Conservation (phyloP, 305 asterid species). For the Withania somnifera region DNA sequence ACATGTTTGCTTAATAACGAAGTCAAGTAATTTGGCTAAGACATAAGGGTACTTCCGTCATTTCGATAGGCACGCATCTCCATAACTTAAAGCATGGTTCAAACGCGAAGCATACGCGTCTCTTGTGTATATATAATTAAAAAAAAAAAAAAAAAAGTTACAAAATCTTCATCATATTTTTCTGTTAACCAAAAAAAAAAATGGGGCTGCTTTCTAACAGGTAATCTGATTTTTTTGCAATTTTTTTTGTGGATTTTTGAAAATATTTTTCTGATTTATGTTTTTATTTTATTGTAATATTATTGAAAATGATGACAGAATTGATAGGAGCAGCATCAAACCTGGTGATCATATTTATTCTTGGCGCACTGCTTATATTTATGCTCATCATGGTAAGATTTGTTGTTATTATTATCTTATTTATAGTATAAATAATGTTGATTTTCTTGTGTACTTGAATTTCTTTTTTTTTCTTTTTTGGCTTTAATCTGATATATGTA, state of each 20-base stretch:
- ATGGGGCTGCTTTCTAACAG: conserved; percentile 93
- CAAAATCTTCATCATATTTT: neutral
- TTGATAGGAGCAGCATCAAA: conserved; percentile 49
- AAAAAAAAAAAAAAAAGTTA: neutral
- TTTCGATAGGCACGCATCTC: too few species aligned
- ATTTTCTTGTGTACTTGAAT: too few species aligned
- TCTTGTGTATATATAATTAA: neutral
- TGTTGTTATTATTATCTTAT: neutral
- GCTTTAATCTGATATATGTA: neutral
- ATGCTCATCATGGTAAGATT: conserved; percentile 90
- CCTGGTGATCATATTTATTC: conserved; percentile 95
- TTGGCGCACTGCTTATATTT: conserved; percentile 76
- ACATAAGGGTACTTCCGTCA: neutral
- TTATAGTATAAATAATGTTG: neutral
- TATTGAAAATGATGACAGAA: conserved; percentile 24
- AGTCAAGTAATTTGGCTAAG: neutral
- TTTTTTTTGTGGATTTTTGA: neutral
- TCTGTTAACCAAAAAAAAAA: neutral
- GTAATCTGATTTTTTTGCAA: conserved; percentile 10
- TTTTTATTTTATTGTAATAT: neutral
- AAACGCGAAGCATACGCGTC: neutral
- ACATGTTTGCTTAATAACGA: neutral
- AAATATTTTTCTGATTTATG: neutral
- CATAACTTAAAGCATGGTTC: neutral
- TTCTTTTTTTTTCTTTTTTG: neutral